A percentile compares a stretch with the other conserved stretches of the same genome.
Conservation (phyloP, 2,329 filamentous ascomycete species). For the Aspergillus neoniger region DNA sequence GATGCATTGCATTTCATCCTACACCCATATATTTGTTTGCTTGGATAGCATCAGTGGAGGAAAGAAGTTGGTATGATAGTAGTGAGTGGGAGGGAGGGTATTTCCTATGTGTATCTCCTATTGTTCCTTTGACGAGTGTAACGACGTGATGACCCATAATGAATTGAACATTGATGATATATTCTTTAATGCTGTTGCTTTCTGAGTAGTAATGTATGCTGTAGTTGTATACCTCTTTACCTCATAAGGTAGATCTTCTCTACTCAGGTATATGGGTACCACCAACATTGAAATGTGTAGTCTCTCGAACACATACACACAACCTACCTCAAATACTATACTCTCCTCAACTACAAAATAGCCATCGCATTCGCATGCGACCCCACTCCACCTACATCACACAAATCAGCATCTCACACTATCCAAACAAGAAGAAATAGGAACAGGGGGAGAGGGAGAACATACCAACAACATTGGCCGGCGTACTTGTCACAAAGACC, state of each 20-base stretch:
- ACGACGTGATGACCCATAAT: conserved; percentile 13
- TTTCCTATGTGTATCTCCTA: conserved; percentile 16
- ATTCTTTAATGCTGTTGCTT: not conserved
- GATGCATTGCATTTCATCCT: not conserved
- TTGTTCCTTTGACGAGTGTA: conserved; percentile 13
- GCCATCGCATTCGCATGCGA: conserved; percentile 38
- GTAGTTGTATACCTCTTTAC: not conserved
- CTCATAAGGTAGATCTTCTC: too few relatives aligned
- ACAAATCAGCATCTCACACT: not conserved
- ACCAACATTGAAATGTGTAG: too few relatives aligned
- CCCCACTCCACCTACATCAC: conserved; percentile 32
- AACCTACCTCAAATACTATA: not conserved
- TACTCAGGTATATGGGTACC: too few relatives aligned
- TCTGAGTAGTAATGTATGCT: not conserved
- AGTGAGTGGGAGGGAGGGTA: not conserved
- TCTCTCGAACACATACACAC: not conserved
- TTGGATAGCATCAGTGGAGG: not conserved
- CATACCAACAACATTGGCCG: conserved; percentile 44
- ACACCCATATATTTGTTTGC: not conserved
- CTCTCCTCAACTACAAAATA: conserved; percentile 21
- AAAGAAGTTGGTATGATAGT: not conserved
- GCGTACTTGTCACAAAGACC: conserved; percentile 48
- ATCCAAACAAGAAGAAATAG: not conserved
- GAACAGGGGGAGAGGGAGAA: conserved; percentile 4
- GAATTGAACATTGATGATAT: conserved; percentile 4